Base-by-base conservation (phyloP, 106 monocot genomes). In the Allium sativum region DNA sequence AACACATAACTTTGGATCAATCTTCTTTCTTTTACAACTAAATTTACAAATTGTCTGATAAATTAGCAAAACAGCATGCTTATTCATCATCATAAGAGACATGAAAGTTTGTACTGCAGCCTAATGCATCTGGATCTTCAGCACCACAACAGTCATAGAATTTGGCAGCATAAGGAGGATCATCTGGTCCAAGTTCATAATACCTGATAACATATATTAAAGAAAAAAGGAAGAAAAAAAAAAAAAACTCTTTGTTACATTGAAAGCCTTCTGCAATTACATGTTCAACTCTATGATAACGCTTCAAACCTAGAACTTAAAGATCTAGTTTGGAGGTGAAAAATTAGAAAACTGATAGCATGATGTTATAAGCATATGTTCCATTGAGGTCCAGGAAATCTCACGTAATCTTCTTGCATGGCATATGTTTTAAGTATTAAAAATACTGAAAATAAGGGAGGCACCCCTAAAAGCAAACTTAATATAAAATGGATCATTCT, bases 131-230 rank as follows among this genome's bases (percentile, higher is more conserved):
- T 19, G 88, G 85, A 59, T 98, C 81, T 72, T 98, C 98, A 14
- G 92, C 92, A 40, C 98, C 98, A 70, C 98, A 98, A 51, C 98
- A 98, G 52, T 98, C 98, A 44, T 98, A 98, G 68, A 98, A 98
- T 58, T 85, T 91, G 31, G 98, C 98, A 59, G 74, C 92, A 72
- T 98, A 98, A 47, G 98, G 98, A 17, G 92, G 98, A 73, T 98
- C 98, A 74, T 88, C 80, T 2, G 85, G 88, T 68, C 80, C 78
- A 21, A 98, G 79, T 50, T 98, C 85, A 57, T 98, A 98, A 72
- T 98, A 92, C 84, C 95, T 95, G 50, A 52, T 48, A 42, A 45
- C 12, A 48, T 31, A 31, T 31, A 31, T 31, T 31, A 31, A 31
- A 3, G 31, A 9, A 41, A 48, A 46, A 31, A 3, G 45, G 13